phyloP scores from a whole-genome alignment of 164 flowering plant species.

The Tetracentron sinense region DNA sequence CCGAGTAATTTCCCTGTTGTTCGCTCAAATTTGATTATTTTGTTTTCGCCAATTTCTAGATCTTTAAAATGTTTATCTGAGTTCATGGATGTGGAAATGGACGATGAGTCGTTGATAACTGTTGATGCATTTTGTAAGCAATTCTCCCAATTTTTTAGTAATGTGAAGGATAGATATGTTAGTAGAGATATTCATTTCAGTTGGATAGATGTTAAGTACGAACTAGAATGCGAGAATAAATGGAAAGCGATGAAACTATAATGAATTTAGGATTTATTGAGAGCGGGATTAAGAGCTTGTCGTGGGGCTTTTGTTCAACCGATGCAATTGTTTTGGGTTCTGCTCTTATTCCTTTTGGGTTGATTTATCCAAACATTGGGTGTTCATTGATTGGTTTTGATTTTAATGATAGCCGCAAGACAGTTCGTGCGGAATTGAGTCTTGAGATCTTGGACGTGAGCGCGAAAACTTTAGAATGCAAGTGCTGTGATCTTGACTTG shows the following conservation, averaged over 20 bases:
- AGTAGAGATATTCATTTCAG: slow-evolving; percentile 57
- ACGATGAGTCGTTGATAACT: slow-evolving; percentile 20
- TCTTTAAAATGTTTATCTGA: slow-evolving; percentile 27
- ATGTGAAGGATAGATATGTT: slow-evolving; percentile 48
- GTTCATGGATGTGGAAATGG: slow-evolving; percentile 33
- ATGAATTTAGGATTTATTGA: slow-evolving; percentile 18
- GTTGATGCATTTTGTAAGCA: slow-evolving; percentile 23
- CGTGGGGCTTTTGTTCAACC: slow-evolving; percentile 78
- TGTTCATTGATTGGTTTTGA: slow-evolving; percentile 19
- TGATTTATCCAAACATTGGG: slow-evolving; percentile 79
- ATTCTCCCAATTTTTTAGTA: slow-evolving; percentile 38
- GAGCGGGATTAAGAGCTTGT: slow-evolving; percentile 49
- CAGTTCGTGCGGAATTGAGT: slow-evolving; percentile 36
- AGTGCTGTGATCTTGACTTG: slow-evolving; percentile 67
- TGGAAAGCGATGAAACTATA: slow-evolving; percentile 12
- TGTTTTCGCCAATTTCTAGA: slow-evolving; percentile 49
- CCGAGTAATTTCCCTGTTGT: slow-evolving; percentile 17
- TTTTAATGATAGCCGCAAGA: slow-evolving; percentile 8
- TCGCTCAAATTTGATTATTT: slow-evolving; percentile 60
- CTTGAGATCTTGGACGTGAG: slow-evolving; percentile 67
- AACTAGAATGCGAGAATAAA: slow-evolving; percentile 7
- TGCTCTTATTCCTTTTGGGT: slow-evolving; percentile 70
- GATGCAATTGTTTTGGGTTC: slow-evolving; percentile 69
- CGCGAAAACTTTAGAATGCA: slow-evolving; percentile 70
- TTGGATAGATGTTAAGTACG: slow-evolving; percentile 66